Base-by-base conservation (phyloP, 2,329 filamentous ascomycete genomes). In the Beauveria pseudobassiana region DNA sequence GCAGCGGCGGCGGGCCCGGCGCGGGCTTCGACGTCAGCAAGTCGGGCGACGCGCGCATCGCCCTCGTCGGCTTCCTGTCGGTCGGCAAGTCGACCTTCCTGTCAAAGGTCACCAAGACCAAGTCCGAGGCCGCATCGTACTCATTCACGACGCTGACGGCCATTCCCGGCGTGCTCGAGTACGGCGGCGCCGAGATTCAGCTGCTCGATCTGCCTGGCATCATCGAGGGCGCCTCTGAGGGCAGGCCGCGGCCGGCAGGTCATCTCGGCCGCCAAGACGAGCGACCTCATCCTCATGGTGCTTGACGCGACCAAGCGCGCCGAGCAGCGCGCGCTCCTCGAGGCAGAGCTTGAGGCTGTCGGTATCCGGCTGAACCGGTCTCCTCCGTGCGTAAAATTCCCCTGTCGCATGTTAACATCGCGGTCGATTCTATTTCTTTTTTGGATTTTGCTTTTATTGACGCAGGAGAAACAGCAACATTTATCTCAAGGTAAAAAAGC, bases 31-130 rank as follows among this genome's bases (percentile, higher is more conserved):
- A 93, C 72, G 95, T 99, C 48, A 95, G 89, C 74, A 99, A 99
- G 77, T 93, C 89, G 67, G 95, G 95, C 65, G 95, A 99, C 80
- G 95, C 95, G 16, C 87, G 95, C 70, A 98, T 99, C 77, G 92
- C 96, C 1, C 85, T 99, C 2, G 96, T 99, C 59, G 95, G 95
- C n/a, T 99, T 99, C 69, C 95, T 96, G 0, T 99, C 96, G 0
- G 95, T 99, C 57, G 95, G 95, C 74, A 99, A 99, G 79, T 99
- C 95, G 2, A 99, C 95, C 0, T 98, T 99, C 72, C 75, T 99
- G n/a, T 97, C 93, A 54, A 97, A 98, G 72, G 96, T 99, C 73
- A 99, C 95, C 55, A 98, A 96, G 78, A 99, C 96, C 45, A 92
- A 91, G 71, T 96, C 92, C 56, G 93, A 97, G 74, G 92, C 97